Percentiles rank a stretch among this genome's conserved stretches.
Evolutionary conservation across 176 grass and related monocot genomes (phyloP).

Genomic region (barley (Hordeum vulgare)): DNA sequence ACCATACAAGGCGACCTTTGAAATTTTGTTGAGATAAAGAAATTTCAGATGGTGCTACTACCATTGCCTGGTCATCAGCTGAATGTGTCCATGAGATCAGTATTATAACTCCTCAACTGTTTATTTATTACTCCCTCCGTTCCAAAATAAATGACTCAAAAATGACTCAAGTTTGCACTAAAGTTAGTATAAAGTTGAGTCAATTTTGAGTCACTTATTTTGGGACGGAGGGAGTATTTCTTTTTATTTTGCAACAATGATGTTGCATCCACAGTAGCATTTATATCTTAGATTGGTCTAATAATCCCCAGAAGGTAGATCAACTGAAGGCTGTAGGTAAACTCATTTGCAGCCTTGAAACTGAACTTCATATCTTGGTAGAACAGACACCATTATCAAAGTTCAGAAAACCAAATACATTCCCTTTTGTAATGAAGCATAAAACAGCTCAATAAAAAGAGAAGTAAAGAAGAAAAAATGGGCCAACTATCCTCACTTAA

Average conservation of each 20-base stretch:
- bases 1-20: not conserved
- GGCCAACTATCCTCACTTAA: not conserved
- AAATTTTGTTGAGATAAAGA: not conserved
- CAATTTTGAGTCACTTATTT: no score
- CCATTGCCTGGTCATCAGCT: not conserved
- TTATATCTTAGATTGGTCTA: not conserved
- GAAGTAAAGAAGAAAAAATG: not conserved
- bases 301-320: not conserved
- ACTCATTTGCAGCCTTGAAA: not conserved
- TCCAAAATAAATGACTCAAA: no score
- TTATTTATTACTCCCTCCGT: no score
- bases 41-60: not conserved
- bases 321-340: not conserved
- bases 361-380: not conserved
- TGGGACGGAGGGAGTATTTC: no score
- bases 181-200: no score
- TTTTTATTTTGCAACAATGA: not conserved
- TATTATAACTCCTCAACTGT: not conserved
- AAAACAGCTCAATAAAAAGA: not conserved
- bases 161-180: no score
- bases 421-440: not conserved
- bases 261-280: not conserved
- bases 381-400: not conserved
- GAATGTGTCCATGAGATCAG: not conserved
- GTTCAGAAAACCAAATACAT: not conserved